Percentiles rank a stretch among this genome's conserved stretches.
Conservation (phyloP, 495 filamentous ascomycete genomes). For the Pseudomonodictys pantanalensis region DNA sequence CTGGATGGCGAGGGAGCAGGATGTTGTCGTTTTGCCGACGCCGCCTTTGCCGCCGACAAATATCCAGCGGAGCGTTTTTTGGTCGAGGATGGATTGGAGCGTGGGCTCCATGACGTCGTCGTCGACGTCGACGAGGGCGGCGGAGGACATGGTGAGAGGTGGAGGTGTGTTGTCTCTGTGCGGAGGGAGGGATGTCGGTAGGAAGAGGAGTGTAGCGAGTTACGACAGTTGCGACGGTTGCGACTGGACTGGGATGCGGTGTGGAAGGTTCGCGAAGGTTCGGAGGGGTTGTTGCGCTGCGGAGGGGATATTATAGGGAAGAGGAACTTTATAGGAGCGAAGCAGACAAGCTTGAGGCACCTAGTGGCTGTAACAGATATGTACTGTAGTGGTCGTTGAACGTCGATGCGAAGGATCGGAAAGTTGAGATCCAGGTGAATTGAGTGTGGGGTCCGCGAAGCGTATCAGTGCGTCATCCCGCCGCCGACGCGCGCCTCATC, state of each 20-base stretch:
- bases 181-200: not conserved
- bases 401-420: no score
- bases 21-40: constrained; percentile 99
- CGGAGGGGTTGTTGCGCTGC: not conserved
- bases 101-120: constrained; percentile 84
- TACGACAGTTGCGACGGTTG: not conserved
- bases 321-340: no score
- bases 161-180: not conserved
- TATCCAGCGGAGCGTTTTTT: constrained; percentile 95
- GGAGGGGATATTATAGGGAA: no score
- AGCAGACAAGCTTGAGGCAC: no score
- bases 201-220: not conserved
- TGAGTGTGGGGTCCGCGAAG: no score
- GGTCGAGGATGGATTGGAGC: constrained; percentile 89
- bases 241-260: not conserved
- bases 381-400: no score
- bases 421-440: no score
- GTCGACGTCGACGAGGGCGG: constrained; percentile 55
- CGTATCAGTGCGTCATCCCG: no score
- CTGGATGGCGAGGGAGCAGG: constrained; percentile 95
- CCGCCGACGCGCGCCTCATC: no score
- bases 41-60: constrained; percentile 99
- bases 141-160: constrained; percentile 54
- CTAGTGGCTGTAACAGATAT: no score
- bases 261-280: constrained; percentile 22